Base-by-base conservation (phyloP, 306 rosid species). In the Glycine tomentella region DNA sequence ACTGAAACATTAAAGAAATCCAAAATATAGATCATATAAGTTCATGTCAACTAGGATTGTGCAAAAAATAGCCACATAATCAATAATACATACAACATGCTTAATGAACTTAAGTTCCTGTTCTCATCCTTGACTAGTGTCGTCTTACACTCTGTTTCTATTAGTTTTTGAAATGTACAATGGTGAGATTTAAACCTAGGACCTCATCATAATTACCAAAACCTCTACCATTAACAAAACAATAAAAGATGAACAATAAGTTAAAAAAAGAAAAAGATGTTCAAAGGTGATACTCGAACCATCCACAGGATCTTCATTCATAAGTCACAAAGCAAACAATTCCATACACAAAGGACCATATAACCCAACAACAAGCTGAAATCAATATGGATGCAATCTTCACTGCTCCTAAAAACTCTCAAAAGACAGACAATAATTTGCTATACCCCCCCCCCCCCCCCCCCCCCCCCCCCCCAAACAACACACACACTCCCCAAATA, bases 21-120 rank as follows among this genome's bases (percentile, higher is more conserved):
- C 59, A 65, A 74, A 84, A 25, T 55, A 58, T 3, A 48, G 16
- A 57, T 3, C 7, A 13, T 5, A 64, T 9, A 72, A 20, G 20
- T 20, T 20, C 20, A 25, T 64, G 48, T 51, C 13, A 58, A 3
- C 15, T n/a, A n/a, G n/a, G 11, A 52, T 78, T 5, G 46, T 11
- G 53, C 17, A 62, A 17, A 52, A 51, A 38, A 8, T 40, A 6
- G 40, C 46, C 31, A 51, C 8, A 53, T 10, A 36, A 34, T 58
- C 61, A 74, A 74, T n/a, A 81, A 64, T n/a, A 57, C 50, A 57
- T 25, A 48, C 10, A 17, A 34, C 36, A 34, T 17, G 16, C 63
- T 44, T 8, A 66, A 75, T 9, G 50, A 10, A 42, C 7, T 33
- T 20, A 59, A 57, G 20, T 17, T 67, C 50, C 17, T 45, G 38